Base-by-base conservation (phyloP, 495 filamentous ascomycete genomes). In the Penicillium macrosclerotiorum region DNA sequence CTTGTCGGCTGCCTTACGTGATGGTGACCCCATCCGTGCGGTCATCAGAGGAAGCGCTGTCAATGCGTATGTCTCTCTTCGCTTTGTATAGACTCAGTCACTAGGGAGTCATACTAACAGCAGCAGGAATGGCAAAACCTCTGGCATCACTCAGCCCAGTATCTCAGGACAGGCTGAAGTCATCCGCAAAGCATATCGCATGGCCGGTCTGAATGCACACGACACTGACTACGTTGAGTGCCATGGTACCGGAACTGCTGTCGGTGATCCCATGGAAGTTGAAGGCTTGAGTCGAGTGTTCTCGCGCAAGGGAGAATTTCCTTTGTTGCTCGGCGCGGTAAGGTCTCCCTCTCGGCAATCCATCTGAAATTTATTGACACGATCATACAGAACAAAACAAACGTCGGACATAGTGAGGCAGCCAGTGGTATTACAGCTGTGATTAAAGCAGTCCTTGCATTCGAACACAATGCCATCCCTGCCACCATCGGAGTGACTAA, bases 251-350 rank as follows among this genome's bases (percentile, higher is more conserved):
- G 80, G 80, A 8, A 83, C 79, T 8, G 22, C 27, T 8, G 71
- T 65, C 0, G 80, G 80, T 5, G 75, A 78, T 44, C 73, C 68
- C 0, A 73, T 77, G 2, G 82, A 86, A 47, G 66, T 69, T 0
- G 64, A 57, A 9, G 81, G 80, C 7, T 77, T 81, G 43, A 40
- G 44, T 0, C 6, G 45, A 1, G 38, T 27, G 5, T 55, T 63
- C 34, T 33, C 35, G 14, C 18, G 18, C 18, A 6, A 13, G 12
- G 13, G 22, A 2, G 47, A 11, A 11, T 12, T n/a, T 12, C 29
- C 25, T 4, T 30, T 51, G 6, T 25, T 19, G 13, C 24, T 71
- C 12, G 69, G 71, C 0, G 55, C 54, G 3, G 26, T 71, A n/a
- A n/a, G n/a, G n/a, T n/a, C n/a, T n/a, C n/a, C n/a, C n/a, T n/a